A percentile compares a stretch with the other conserved stretches of the same genome.
These are phyloP conservation scores for Wallacemonas rigidus DNA, from an alignment of 208 protist genomes.

Conservation along the genomic window DNA sequence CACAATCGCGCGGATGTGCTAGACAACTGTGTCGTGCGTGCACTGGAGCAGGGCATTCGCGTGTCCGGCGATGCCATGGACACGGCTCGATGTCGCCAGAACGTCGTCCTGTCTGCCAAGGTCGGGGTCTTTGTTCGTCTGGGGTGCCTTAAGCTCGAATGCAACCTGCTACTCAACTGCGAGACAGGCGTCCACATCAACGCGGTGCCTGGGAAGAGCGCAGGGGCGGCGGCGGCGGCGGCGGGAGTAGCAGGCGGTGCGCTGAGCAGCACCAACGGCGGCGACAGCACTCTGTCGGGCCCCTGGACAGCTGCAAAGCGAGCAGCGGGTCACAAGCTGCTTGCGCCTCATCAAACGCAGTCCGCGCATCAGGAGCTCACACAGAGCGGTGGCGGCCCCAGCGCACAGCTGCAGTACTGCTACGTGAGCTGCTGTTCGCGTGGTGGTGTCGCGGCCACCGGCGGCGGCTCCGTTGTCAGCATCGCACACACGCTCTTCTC, in stretches of 20 bases:
- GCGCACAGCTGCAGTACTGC: slow-evolving; percentile 22
- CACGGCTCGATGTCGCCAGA: slow-evolving; percentile 8
- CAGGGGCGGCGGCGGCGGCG: not conserved
- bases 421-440: slow-evolving; percentile 23
- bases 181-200: slow-evolving; percentile 18
- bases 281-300: not conserved
- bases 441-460: slow-evolving; percentile 14
- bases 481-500: slow-evolving; percentile 18
- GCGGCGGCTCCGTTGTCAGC: slow-evolving; percentile 13
- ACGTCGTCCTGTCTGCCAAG: slow-evolving; percentile 17
- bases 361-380: slow-evolving; percentile 3
- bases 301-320: not conserved
- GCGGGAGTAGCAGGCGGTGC: not conserved
- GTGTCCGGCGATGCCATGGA: slow-evolving; percentile 31
- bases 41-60: slow-evolving; percentile 21
- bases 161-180: slow-evolving; percentile 33
- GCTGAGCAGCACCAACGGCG: not conserved
- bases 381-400: slow-evolving; percentile 8
- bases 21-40: slow-evolving; percentile 26
- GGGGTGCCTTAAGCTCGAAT: slow-evolving; percentile 18
- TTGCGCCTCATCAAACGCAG: too few species aligned
- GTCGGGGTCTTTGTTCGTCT: not conserved
- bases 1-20: slow-evolving; percentile 21
- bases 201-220: slow-evolving; percentile 8
- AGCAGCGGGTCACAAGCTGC: not conserved